phyloP scores from a whole-genome alignment of 345 rosid genomes.

The Nephelium lappaceum region DNA sequence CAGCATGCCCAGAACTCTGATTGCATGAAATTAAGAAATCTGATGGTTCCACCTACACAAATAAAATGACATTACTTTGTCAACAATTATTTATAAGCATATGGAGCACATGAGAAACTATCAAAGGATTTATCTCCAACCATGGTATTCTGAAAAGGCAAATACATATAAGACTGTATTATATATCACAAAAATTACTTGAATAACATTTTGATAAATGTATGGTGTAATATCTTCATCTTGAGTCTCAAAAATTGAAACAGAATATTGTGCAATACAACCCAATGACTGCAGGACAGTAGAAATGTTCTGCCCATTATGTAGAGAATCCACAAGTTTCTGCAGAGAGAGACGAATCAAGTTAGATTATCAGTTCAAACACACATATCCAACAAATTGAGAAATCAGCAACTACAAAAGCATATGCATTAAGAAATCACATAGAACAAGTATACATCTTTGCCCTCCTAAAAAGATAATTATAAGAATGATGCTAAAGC shows the following conservation, averaged over 20 bases:
- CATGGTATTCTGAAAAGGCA: conserved; percentile 21
- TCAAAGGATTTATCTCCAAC: conserved; percentile 12
- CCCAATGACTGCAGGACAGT: conserved; percentile 91
- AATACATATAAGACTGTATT: conserved; percentile 14
- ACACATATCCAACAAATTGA: not conserved
- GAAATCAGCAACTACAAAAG: not conserved
- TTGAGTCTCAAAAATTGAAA: conserved; percentile 55
- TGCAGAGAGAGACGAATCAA: conserved; percentile 34
- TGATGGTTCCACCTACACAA: conserved; percentile 48
- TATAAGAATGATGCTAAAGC: not conserved
- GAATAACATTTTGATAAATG: conserved; percentile 45
- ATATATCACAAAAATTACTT: conserved; percentile 51
- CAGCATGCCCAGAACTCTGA: conserved; percentile 44
- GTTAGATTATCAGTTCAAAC: not conserved
- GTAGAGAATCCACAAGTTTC: conserved; percentile 70
- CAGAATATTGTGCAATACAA: conserved; percentile 70
- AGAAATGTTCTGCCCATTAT: conserved; percentile 58
- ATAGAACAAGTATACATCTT: not conserved
- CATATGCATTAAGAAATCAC: not conserved
- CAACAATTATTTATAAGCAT: conserved; percentile 19
- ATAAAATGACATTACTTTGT: conserved; percentile 24
- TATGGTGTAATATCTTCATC: conserved; percentile 57
- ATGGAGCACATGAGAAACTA: conserved; percentile 16
- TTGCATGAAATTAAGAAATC: conserved; percentile 37
- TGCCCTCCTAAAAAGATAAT: not conserved